phyloP scores from a whole-genome alignment of 441 rosid species.

The Macaranga tanarius region DNA sequence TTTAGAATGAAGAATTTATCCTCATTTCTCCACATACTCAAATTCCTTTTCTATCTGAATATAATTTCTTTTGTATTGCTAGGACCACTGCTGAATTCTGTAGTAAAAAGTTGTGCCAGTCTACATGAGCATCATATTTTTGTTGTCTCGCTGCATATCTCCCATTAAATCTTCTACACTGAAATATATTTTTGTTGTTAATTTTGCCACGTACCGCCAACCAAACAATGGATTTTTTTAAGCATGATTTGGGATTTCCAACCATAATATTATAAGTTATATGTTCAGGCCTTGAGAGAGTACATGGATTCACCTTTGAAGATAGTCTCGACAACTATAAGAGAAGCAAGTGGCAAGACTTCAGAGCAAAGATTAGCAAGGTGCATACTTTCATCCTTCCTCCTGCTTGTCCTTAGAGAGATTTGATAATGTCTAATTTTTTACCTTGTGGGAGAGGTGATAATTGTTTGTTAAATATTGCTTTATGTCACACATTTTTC shows the following conservation, averaged over 20 bases:
- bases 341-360: conserved; percentile 73
- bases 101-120: no score
- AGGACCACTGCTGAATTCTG: no score
- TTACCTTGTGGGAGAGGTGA: not conserved
- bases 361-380: conserved; percentile 63
- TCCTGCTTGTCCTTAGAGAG: not conserved
- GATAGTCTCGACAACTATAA: conserved; percentile 77
- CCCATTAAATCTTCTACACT: no score
- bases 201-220: no score
- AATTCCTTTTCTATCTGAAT: no score
- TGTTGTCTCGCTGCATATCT: no score
- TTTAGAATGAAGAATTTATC: no score
- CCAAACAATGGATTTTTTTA: not conserved
- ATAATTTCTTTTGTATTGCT: no score
- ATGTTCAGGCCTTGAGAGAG: conserved; percentile 80
- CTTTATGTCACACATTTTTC: not conserved
- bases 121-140: no score
- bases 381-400: conserved; percentile 31
- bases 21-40: no score
- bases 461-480: no score
- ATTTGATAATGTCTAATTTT: not conserved
- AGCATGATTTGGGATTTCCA: conserved; percentile 2
- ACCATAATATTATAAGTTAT: not conserved
- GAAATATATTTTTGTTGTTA: no score
- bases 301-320: conserved; percentile 95